Evolutionary conservation across 805 yeast genomes (phyloP).

Genomic region (Wickerhamomyces subpelliculosus): DNA sequence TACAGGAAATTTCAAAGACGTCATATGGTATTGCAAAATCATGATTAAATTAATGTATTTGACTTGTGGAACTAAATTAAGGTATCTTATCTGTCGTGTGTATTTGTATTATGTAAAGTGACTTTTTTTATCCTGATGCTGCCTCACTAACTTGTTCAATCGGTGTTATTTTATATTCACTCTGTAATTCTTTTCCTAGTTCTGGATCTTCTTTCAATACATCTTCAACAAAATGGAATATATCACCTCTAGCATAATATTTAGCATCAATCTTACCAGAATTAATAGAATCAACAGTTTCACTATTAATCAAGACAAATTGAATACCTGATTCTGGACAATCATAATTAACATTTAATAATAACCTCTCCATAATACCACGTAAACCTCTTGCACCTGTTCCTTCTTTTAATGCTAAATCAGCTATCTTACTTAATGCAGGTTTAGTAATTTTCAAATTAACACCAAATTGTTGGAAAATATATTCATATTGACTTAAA

Average conservation of each 20-base stretch:
- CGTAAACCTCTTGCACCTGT: constrained; percentile 59
- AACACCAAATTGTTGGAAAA: constrained; percentile 47
- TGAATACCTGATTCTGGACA: constrained; percentile 51
- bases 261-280: constrained; percentile 30
- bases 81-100: too few species aligned
- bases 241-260: constrained; percentile 39
- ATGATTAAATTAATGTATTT: too few species aligned
- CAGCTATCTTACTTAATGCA: constrained; percentile 43
- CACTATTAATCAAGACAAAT: constrained; percentile 40
- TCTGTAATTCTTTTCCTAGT: constrained; percentile 28
- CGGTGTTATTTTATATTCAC: constrained; percentile 17
- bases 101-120: background rate
- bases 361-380: constrained; percentile 44
- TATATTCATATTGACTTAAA: constrained; percentile 44
- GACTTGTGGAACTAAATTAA: too few species aligned
- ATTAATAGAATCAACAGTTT: constrained; percentile 34
- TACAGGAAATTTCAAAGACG: too few species aligned
- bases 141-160: background rate
- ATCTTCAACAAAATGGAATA: constrained; percentile 33
- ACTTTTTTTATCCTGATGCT: background rate
- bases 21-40: too few species aligned
- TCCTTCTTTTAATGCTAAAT: constrained; percentile 41
- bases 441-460: constrained; percentile 39
- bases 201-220: constrained; percentile 34
- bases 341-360: constrained; percentile 47